These are phyloP conservation scores for Trichoderma guizhouense DNA, from an alignment of 2,329 filamentous ascomycete species.

Conservation along the genomic window DNA sequence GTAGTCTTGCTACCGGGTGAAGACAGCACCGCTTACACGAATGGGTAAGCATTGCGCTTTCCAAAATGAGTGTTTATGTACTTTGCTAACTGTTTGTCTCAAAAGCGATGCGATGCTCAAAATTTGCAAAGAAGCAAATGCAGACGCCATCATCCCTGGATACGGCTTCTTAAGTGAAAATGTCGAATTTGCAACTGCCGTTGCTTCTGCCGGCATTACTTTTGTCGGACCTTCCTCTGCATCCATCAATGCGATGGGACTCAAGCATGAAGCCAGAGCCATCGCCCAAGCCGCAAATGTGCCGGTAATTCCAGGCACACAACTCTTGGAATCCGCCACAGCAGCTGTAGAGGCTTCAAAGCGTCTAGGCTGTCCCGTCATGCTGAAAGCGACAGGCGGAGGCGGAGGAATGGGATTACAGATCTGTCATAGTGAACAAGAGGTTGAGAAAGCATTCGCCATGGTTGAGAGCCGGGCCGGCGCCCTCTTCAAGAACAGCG, in stretches of 20 bases:
- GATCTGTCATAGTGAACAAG: not conserved
- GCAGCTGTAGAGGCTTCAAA: not conserved
- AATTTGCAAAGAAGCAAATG: not conserved
- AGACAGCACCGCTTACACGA: not conserved
- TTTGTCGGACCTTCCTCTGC: not conserved
- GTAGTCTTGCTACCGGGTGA: not conserved
- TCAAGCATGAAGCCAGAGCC: not conserved
- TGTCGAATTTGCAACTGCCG: not conserved
- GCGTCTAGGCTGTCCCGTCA: not conserved
- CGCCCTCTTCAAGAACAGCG: constrained; percentile 41
- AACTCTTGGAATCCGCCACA: not conserved
- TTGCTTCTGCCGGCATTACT: not conserved
- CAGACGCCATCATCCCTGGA: not conserved
- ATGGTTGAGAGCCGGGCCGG: constrained; percentile 25
- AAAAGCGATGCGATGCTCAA: not conserved
- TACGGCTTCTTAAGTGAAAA: not conserved
- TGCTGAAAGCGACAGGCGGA: not conserved
- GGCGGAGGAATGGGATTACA: not conserved
- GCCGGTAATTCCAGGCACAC: not conserved
- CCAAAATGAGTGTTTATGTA: not conserved
- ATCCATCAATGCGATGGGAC: not conserved
- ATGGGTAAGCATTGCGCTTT: not conserved
- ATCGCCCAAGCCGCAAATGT: not conserved
- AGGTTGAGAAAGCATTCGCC: not conserved
- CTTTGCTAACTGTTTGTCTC: not conserved